Evolutionary conservation across 805 yeast genomes (phyloP).

Genomic region (Zygotorulaspora chibaensis): DNA sequence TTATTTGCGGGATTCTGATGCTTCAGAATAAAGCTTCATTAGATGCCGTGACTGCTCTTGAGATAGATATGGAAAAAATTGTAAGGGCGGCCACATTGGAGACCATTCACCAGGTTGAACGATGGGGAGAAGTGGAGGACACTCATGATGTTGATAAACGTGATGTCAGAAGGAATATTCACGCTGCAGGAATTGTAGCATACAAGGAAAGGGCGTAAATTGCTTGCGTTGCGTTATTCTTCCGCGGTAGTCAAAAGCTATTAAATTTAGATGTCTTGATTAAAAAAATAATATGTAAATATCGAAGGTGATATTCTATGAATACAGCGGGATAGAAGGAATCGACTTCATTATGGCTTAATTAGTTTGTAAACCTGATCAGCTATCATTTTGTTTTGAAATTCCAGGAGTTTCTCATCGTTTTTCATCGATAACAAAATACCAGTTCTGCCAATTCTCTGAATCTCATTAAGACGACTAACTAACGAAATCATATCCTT

Average conservation of each 20-base stretch:
- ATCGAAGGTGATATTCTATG: conserved; percentile 2
- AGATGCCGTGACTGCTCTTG: conserved; percentile 21
- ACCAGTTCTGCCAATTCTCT: conserved; percentile 31
- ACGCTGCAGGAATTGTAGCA: conserved; percentile 67
- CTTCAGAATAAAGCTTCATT: conserved; percentile 43
- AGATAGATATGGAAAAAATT: conserved; percentile 58
- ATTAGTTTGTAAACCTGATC: conserved; percentile 25
- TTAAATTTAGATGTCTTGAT: neutral
- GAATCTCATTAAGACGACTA: conserved; percentile 16
- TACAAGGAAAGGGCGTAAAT: conserved; percentile 16
- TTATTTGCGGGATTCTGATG: conserved; percentile 72
- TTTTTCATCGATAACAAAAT: conserved; percentile 13
- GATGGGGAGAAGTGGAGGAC: conserved; percentile 99
- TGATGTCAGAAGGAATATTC: conserved; percentile 76
- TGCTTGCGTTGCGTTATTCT: neutral
- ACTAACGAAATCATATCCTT: conserved; percentile 5
- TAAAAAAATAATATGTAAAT: conserved; percentile 1
- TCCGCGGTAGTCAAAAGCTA: neutral
- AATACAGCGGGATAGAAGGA: neutral
- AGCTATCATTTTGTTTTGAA: conserved; percentile 23
- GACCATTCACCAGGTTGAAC: conserved; percentile 73
- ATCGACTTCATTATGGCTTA: conserved; percentile 2
- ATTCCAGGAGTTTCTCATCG: conserved; percentile 24
- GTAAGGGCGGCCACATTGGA: conserved; percentile 79
- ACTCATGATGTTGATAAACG: conserved; percentile 97